Conservation (phyloP, 2,329 filamentous ascomycete genomes). For the Chrysoporthe austroafricana region DNA sequence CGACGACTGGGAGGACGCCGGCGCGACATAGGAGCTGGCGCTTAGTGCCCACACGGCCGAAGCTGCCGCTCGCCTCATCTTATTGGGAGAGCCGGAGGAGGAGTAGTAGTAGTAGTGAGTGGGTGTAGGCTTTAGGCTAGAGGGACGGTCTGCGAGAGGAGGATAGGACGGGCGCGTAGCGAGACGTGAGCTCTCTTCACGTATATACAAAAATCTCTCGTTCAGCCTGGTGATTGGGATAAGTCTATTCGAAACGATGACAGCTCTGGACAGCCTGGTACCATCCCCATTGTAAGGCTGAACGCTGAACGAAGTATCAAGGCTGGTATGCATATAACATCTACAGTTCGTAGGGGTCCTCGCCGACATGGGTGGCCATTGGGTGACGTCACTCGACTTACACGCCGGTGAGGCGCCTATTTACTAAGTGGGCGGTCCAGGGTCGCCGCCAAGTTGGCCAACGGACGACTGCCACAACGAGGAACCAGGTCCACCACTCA, state of each 20-base stretch:
- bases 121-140: background rate
- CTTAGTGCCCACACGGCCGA: background rate
- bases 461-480: background rate
- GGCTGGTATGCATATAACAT: background rate
- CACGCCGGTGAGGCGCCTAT: background rate
- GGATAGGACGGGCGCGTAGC: no score
- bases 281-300: no score
- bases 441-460: constrained; percentile 12
- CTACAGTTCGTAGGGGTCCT: background rate
- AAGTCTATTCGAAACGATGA: no score
- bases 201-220: no score
- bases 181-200: no score
- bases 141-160: background rate
- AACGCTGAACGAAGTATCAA: background rate
- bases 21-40: background rate
- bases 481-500: background rate
- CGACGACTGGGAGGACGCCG: constrained; percentile 3
- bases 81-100: background rate
- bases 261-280: no score
- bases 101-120: background rate
- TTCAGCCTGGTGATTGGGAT: no score
- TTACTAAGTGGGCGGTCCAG: background rate
- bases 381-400: constrained; percentile 17
- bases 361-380: background rate
- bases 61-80: background rate